phyloP scores from a whole-genome alignment of 2,329 filamentous ascomycete genomes.

The Rhinocladiella similis region DNA sequence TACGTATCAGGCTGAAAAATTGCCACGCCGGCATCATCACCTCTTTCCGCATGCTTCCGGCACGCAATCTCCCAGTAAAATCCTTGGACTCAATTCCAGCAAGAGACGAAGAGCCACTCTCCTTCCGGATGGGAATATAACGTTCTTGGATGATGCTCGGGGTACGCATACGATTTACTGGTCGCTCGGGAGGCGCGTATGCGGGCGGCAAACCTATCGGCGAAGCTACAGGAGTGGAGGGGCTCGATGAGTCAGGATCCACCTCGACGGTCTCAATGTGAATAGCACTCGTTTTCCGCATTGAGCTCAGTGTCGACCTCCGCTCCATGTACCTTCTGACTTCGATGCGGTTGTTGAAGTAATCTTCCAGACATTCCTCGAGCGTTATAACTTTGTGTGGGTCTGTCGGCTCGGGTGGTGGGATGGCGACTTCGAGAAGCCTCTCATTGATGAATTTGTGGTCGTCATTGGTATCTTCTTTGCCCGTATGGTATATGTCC shows the following conservation, averaged over 20 bases:
- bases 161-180: constrained; percentile 33
- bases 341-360: constrained; percentile 92
- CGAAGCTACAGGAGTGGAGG: constrained; percentile 36
- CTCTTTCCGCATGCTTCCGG: constrained; percentile 64
- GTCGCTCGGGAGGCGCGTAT: constrained; percentile 30
- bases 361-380: constrained; percentile 88
- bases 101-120: constrained; percentile 42
- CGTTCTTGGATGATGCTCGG: constrained; percentile 46
- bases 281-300: constrained; percentile 37
- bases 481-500: constrained; percentile 90
- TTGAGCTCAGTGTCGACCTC: constrained; percentile 56
- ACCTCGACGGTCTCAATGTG: constrained; percentile 48
- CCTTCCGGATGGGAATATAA: constrained; percentile 44
- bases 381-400: constrained; percentile 69
- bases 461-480: constrained; percentile 78
- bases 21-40: constrained; percentile 97
- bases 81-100: constrained; percentile 35
- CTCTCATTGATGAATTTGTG: constrained; percentile 94
- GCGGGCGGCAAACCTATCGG: constrained; percentile 26
- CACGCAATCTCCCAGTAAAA: constrained; percentile 32
- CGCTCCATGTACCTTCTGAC: constrained; percentile 74
- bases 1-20: constrained; percentile 90
- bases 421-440: constrained; percentile 87
- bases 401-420: constrained; percentile 56
- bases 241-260: constrained; percentile 27